phyloP scores from a whole-genome alignment of 768 basidiomycete genomes.

The Leccinellum rugosiceps region DNA sequence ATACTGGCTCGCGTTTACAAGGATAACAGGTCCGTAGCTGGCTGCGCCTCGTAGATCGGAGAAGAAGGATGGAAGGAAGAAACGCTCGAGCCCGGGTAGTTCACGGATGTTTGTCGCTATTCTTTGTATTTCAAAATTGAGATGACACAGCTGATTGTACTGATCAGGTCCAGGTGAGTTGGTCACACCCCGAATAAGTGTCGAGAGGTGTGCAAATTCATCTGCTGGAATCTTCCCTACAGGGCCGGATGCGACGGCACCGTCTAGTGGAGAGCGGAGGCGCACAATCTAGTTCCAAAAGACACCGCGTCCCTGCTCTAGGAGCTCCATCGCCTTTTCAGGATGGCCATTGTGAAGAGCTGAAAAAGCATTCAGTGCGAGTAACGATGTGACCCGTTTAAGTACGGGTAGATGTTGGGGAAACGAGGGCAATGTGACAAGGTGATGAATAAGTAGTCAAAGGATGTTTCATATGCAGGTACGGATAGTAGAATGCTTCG shows the following conservation, averaged over 20 bases:
- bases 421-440: background rate
- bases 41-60: too few species aligned
- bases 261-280: background rate
- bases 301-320: background rate
- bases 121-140: background rate
- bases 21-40: too few species aligned
- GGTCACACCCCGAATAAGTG: background rate
- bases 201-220: background rate
- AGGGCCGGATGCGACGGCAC: too few species aligned
- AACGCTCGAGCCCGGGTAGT: too few species aligned
- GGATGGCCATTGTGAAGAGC: background rate
- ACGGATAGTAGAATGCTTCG: background rate
- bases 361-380: background rate
- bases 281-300: background rate
- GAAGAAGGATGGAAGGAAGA: too few species aligned
- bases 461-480: too few species aligned
- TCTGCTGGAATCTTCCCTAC: background rate
- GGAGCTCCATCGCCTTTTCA: background rate
- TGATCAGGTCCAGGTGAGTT: background rate
- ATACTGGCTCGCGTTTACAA: too few species aligned
- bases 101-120: background rate
- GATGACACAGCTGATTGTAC: background rate
- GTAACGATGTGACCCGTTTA: background rate
- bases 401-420: background rate
- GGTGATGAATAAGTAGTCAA: background rate